These are phyloP conservation scores for Rhynchospora tenuis DNA, from an alignment of 176 grass and related monocot genomes.

Conservation along the genomic window DNA sequence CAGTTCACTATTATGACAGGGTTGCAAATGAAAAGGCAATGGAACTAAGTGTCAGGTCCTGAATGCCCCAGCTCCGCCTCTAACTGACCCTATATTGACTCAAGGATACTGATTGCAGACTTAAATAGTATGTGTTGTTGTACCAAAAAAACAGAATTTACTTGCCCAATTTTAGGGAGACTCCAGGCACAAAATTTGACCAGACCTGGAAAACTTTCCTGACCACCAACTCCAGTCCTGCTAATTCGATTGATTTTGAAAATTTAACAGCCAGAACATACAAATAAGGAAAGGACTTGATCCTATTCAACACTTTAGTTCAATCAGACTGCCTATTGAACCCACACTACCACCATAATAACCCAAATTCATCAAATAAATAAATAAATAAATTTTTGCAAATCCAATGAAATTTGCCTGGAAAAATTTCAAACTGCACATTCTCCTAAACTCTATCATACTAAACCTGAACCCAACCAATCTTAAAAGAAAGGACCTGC, in stretches of 20 bases:
- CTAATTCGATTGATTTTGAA: background rate
- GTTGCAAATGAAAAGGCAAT: background rate
- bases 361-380: background rate
- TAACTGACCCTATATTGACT: background rate
- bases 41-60: background rate
- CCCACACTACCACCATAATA: background rate
- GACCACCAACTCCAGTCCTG: background rate
- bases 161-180: background rate
- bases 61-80: background rate
- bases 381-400: background rate
- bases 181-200: background rate
- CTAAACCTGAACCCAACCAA: background rate
- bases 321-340: background rate
- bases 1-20: background rate
- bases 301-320: background rate
- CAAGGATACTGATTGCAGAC: background rate
- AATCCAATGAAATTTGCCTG: background rate
- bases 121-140: background rate
- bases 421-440: background rate
- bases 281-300: background rate
- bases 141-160: background rate
- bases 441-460: background rate
- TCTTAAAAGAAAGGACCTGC: background rate
- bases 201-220: background rate
- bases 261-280: background rate